Evolutionary conservation across 306 rosid species (phyloP).

Genomic region (Cicer chorassanicum): DNA sequence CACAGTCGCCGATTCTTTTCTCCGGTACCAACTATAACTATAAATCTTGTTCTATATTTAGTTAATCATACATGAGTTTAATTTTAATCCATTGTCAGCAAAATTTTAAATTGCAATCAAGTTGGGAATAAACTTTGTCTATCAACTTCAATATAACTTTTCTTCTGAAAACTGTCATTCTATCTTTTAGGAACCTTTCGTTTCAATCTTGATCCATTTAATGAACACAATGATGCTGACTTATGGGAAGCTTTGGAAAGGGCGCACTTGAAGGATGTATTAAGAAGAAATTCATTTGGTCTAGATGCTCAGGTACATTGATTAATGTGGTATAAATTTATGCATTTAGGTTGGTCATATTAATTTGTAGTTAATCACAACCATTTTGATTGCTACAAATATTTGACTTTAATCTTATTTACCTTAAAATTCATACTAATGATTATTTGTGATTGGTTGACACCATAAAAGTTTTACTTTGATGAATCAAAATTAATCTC

Average conservation of each 20-base stretch:
- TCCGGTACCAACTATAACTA: conserved; percentile 61
- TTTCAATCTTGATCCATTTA: conserved; percentile 86
- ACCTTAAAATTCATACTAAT: no score
- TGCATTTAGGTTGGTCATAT: conserved; percentile 3
- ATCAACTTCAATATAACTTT: neutral
- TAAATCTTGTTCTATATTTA: conserved; percentile 22
- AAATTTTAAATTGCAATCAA: neutral
- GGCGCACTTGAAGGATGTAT: conserved; percentile 76
- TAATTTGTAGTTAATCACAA: neutral
- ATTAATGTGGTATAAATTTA: neutral
- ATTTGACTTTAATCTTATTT: no score
- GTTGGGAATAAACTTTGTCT: conserved; percentile 7
- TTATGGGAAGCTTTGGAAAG: conserved; percentile 91
- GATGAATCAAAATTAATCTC: no score
- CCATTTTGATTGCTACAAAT: no score
- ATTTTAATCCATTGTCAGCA: conserved; percentile 8
- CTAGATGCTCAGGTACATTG: conserved; percentile 75
- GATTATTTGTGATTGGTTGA: no score
- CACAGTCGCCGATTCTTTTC: conserved; percentile 87
- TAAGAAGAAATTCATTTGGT: conserved; percentile 72
- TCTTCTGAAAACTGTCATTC: conserved; percentile 27
- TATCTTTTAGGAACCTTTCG: conserved; percentile 69
- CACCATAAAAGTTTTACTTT: no score
- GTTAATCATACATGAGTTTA: neutral
- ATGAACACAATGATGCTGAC: conserved; percentile 78